Evolutionary conservation across 2,329 filamentous ascomycete species (phyloP).

Genomic region (Epichloe sibirici): DNA sequence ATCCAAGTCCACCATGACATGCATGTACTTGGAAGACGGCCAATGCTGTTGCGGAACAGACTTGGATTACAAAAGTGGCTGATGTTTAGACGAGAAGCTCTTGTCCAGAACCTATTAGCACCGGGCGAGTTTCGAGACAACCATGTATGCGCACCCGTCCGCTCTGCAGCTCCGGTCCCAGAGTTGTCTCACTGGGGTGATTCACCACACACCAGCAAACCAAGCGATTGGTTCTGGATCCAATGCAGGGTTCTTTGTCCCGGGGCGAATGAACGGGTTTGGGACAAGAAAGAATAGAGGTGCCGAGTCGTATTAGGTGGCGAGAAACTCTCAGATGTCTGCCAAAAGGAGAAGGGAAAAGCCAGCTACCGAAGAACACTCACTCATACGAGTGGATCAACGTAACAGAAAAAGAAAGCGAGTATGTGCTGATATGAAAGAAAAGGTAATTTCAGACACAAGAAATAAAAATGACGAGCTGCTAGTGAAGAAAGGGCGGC

Average conservation of each 20-base stretch:
- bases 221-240: background rate
- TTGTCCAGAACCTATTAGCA: background rate
- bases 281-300: background rate
- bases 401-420: background rate
- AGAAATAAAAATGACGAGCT: background rate
- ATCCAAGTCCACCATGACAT: background rate
- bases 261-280: background rate
- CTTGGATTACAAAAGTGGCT: background rate
- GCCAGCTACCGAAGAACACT: no score
- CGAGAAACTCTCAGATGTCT: background rate
- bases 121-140: background rate
- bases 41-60: background rate
- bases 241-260: background rate
- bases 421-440: no score
- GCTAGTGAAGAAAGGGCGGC: background rate
- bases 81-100: background rate
- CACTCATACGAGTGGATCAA: background rate
- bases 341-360: background rate
- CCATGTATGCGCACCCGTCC: background rate
- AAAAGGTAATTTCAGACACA: no score
- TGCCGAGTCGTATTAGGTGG: background rate
- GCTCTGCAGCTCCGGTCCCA: background rate
- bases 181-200: conserved; percentile 1
- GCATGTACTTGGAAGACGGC: background rate
- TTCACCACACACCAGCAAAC: conserved; percentile 1